Evolutionary conservation across 805 yeast species (phyloP), one percentile per base, ranked within the genome.

Genomic region (Candida loeiensis): DNA sequence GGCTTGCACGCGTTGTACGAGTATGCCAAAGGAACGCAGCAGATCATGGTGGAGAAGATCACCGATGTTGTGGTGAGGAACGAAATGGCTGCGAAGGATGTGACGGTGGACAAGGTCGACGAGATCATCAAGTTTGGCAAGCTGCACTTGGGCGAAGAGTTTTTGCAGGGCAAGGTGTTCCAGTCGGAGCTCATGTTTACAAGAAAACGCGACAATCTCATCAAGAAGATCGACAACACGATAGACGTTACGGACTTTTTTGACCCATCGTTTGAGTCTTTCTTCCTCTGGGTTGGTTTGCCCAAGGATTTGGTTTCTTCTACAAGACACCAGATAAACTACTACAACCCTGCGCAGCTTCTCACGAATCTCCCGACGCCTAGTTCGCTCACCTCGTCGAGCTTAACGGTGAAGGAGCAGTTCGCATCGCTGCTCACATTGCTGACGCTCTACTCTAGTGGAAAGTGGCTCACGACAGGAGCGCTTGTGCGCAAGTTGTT

Each of bases 141-240:
- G 35, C 64, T 64, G 3, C 74, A 77, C n/a, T 65, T 89, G 32
- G 87, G 87, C 6, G 82, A 78, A 20, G 74, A 76, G 37, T 74
- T 74, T 46, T 66, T 79, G 37, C 66, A 76, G 19, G 82, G 80
- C 38, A 76, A 80, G 38, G 72, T 71, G 6, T 87, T 87, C 58
- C 75, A 82, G 43, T 74, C 84, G 7, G 80, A 79, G 20, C 73
- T 84, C 28, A 93, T 93, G 98, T 91, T 89, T 53, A 77, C 88
- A 2, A 79, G 88, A 49, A 73, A 73, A 42, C 76, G 73, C 28
- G 96, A 93, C 52, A 59, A 73, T 4, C 61, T 80, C 24, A 69
- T 76, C 25, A 76, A 82, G 46, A 71, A 74, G 28, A 66, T 90
- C 19, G 70, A 76, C 35, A 77, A 77, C 18, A 73, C 76, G 15